Base-by-base conservation (phyloP, 1,284 basidiomycete genomes). In the Malassezia brasiliensis region DNA sequence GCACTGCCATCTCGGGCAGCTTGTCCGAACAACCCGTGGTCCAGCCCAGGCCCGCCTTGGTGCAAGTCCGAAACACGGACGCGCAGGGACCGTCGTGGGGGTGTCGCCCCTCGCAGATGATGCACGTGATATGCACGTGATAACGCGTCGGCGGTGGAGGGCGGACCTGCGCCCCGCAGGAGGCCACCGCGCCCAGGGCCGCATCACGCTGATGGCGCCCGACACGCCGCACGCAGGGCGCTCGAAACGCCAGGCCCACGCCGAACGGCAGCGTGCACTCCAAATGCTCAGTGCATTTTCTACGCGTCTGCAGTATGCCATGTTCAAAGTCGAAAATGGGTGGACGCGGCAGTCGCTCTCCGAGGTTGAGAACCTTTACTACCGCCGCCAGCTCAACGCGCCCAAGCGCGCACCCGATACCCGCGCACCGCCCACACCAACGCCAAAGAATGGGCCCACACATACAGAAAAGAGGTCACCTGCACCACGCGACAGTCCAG, bases 281-380 rank as follows among this genome's bases (percentile, higher is more conserved):
- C 37, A 39, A 22, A 25, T 52, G 45, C 31, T 41, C 41, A 20
- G 20, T 15, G n/a, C 64, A 45, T 49, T 72, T 32, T 63, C 63
- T 37, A 68, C 65, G 8, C 47, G 69, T 20, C 55, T 72, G 31
- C 69, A 67, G 47, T 72, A 69, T 34, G 69, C 67, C 19, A 61
- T 63, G 41, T 69, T 72, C 61, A 72, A 72, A 57, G 66, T 72
- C 14, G 66, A 72, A 48, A 65, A 72, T 52, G 69, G 69, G 20
- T 72, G 69, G 69, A 63, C 66, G n/a, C 61, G 64, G 25, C 69
- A 72, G 59, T 64, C 65, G 42, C 52, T 69, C 7, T 64, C 66
- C n/a, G 69, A 72, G 48, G 68, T 72, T n/a, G 69, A 72, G 47
- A 72, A 72, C 36, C 53, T 72, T 14, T 72, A 68, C 50, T 72